These are phyloP conservation scores for Urochloa ruziziensis DNA, from an alignment of 176 grass and related monocot species.

Conservation along the genomic window DNA sequence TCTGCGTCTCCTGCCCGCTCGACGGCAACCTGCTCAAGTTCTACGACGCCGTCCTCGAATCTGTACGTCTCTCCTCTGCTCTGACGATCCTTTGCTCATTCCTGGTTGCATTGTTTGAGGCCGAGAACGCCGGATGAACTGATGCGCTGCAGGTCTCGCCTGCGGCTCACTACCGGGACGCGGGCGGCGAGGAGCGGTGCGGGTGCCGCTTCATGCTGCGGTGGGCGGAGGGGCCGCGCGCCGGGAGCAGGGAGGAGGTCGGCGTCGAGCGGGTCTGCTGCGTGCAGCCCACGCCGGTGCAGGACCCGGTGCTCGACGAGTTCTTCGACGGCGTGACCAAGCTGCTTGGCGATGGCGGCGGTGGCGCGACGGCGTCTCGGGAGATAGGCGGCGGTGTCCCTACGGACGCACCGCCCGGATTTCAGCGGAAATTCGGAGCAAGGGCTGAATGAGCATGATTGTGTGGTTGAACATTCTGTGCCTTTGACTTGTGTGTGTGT, in stretches of 20 bases:
- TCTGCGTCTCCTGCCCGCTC: slow-evolving; percentile 41
- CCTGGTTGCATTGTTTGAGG: not conserved
- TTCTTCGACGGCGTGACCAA: slow-evolving; percentile 30
- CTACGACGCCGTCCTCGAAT: slow-evolving; percentile 46
- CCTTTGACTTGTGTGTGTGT: not conserved
- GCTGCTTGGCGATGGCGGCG: not conserved
- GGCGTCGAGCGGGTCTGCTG: slow-evolving; percentile 27
- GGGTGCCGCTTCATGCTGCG: slow-evolving; percentile 30
- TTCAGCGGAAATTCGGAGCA: not conserved
- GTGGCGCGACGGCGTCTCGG: not conserved
- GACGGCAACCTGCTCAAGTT: slow-evolving; percentile 12
- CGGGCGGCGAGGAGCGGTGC: slow-evolving; percentile 41
- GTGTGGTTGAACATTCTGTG: not conserved
- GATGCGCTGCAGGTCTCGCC: slow-evolving; percentile 10
- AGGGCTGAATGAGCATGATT: not conserved
- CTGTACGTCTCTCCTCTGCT: slow-evolving; percentile 30
- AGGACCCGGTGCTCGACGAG: slow-evolving; percentile 22
- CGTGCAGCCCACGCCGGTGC: slow-evolving; percentile 24
- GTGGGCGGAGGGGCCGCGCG: slow-evolving; percentile 27
- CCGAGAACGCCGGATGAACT: not conserved
- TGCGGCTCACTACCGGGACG: slow-evolving; percentile 7
- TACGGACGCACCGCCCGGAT: not conserved
- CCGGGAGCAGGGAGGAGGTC: not conserved
- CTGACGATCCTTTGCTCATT: no score
- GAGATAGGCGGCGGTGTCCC: not conserved